Evolutionary conservation across 768 basidiomycete species (phyloP), one percentile per base, ranked within the genome.

Genomic region (Rickenella mellea): DNA sequence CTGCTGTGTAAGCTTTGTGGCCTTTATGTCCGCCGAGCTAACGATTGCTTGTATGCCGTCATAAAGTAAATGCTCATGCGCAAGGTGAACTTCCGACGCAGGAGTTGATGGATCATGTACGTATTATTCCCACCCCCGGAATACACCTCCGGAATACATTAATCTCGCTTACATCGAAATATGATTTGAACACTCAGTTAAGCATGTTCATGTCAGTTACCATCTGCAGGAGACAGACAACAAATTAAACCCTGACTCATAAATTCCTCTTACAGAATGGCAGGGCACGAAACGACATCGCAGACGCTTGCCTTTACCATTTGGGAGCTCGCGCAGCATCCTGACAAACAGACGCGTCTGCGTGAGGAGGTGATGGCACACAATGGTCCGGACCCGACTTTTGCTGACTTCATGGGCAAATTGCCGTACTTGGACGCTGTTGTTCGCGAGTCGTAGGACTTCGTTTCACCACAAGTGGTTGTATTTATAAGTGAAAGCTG

Each of bases 221-320:
- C n/a, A 15, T 20, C 22, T 17, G 7, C 2, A 20, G 9, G 27
- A 30, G 19, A 6, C 7, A 15, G 29, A 27, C 32, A 47, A 21
- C 29, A 32, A 7, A 27, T 35, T n/a, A n/a, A n/a, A n/a, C n/a
- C n/a, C n/a, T n/a, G n/a, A n/a, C n/a, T n/a, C n/a, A n/a, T n/a
- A n/a, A n/a, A n/a, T n/a, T n/a, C n/a, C n/a, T n/a, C 9, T 28
- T 14, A 1, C 39, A 66, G 63, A 6, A 58, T 68, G 55, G 57
- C 58, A 4, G 62, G 62, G 2, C 61, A 83, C 53, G 81, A 80
- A 54, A 82, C 80, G 3, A 77, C 73, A 39, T 70, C 80, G 3
- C 74, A 68, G 27, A 66, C 71, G 2, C 40, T 80, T 24, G 66
- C 68, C 42, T 87, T 80, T 79, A 67, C 73, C 6, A 58, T 87